Conservation (phyloP, 345 rosid species). For the Adansonia digitata region DNA sequence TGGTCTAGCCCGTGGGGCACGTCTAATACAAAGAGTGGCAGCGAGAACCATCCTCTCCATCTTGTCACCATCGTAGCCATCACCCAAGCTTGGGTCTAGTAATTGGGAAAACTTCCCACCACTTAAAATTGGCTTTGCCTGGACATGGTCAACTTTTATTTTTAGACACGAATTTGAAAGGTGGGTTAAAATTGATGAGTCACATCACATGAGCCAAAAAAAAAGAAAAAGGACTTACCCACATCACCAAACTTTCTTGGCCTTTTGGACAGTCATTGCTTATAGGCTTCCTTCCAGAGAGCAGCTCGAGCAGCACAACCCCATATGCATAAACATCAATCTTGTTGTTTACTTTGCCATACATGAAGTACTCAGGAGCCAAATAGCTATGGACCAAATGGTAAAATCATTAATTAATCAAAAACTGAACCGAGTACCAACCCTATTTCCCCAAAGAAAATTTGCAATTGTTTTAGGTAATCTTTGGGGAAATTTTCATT, state of each 20-base stretch:
- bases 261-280: constrained; percentile 58
- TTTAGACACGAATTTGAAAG: neutral
- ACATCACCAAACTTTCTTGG: constrained; percentile 76
- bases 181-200: constrained; percentile 2
- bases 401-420: neutral
- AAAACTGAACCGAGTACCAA: neutral
- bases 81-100: constrained; percentile 47
- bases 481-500: neutral
- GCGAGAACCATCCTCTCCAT: constrained; percentile 79
- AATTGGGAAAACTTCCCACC: constrained; percentile 57
- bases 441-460: neutral
- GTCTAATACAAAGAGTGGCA: constrained; percentile 74
- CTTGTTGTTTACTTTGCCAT: constrained; percentile 85
- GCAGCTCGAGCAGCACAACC: constrained; percentile 91
- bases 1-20: constrained; percentile 67
- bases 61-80: constrained; percentile 33
- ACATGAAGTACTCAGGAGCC: constrained; percentile 98
- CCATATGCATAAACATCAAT: constrained; percentile 93
- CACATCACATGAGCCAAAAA: neutral
- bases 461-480: neutral
- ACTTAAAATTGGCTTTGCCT: constrained; percentile 82
- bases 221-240: constrained; percentile 67
- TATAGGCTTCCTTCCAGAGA: constrained; percentile 87
- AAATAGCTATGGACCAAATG: constrained; percentile 57
- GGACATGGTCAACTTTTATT: constrained; percentile 10